These are phyloP conservation scores for Nevesoporus exiguus DNA, from an alignment of 768 basidiomycete species.

Conservation along the genomic window DNA sequence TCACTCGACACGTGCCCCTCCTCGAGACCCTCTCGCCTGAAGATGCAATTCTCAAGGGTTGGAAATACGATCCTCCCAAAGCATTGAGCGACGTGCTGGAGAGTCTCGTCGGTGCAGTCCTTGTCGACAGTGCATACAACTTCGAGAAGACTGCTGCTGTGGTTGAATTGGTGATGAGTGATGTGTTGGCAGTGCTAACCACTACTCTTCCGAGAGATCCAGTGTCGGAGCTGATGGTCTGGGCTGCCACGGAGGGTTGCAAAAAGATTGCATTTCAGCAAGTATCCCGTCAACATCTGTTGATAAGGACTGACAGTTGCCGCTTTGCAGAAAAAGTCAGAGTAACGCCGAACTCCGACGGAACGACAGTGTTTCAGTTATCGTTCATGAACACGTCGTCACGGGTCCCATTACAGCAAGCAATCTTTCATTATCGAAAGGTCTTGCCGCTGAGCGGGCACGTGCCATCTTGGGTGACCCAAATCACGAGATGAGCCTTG, in stretches of 20 bases:
- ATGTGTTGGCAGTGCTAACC: conserved; percentile 57
- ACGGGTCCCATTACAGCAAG: conserved; percentile 59
- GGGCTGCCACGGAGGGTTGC: conserved; percentile 60
- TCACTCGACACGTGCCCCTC: conserved; percentile 56
- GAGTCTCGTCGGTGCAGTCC: conserved; percentile 77
- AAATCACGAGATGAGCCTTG: conserved; percentile 42
- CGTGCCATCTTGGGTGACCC: conserved; percentile 49
- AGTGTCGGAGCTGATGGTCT: conserved; percentile 65
- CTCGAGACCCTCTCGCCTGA: conserved; percentile 52
- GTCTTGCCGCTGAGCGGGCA: conserved; percentile 63
- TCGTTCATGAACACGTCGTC: conserved; percentile 55
- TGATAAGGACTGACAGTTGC: not conserved
- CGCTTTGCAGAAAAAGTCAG: conserved; percentile 36
- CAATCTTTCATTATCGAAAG: conserved; percentile 61
- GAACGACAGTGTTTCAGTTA: conserved; percentile 52
- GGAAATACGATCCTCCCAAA: conserved; percentile 87
- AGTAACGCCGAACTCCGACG: conserved; percentile 42
- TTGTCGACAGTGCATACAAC: conserved; percentile 76
- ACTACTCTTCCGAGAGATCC: conserved; percentile 68
- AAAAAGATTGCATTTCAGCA: conserved; percentile 44
- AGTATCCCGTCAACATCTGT: conserved; percentile 19
- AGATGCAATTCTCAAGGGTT: conserved; percentile 65
- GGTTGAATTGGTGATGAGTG: conserved; percentile 61
- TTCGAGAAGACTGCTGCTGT: conserved; percentile 64
- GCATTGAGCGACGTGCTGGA: conserved; percentile 82